Evolutionary conservation across 2,329 filamentous ascomycete genomes (phyloP).

Genomic region (Herpotrichia juniperi): DNA sequence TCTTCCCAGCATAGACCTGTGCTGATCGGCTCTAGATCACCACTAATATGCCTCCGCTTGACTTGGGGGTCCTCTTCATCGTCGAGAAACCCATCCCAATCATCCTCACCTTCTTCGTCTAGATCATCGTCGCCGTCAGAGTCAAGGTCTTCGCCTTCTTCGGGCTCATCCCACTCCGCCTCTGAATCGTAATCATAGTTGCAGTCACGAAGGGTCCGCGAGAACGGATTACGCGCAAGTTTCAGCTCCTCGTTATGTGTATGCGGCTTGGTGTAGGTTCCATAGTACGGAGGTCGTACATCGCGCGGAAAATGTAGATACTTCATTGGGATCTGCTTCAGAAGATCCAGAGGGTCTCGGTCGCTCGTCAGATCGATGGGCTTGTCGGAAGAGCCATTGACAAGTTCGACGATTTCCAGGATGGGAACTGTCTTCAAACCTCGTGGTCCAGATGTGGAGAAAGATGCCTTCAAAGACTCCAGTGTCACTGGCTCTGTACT

Average conservation of each 20-base stretch:
- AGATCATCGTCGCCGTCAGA: conserved; percentile 68
- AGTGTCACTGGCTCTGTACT: conserved; percentile 19
- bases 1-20: conserved; percentile 87
- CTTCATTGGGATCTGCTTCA: conserved; percentile 67
- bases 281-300: conserved; percentile 71
- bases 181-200: conserved; percentile 88
- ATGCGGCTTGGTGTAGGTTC: conserved; percentile 70
- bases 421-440: conserved; percentile 30
- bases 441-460: conserved; percentile 19
- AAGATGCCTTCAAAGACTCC: conserved; percentile 23
- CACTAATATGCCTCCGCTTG: conserved; percentile 64
- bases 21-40: conserved; percentile 75
- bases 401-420: conserved; percentile 49
- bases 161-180: conserved; percentile 79
- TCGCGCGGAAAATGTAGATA: conserved; percentile 66
- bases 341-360: conserved; percentile 47
- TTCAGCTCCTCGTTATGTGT: conserved; percentile 51
- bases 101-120: conserved; percentile 77
- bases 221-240: conserved; percentile 60
- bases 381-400: conserved; percentile 50
- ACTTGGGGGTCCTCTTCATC: conserved; percentile 71
- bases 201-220: conserved; percentile 64
- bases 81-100: conserved; percentile 89
- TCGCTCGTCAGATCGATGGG: conserved; percentile 52
- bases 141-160: conserved; percentile 71